Evolutionary conservation across 1,139 yeast species (phyloP).

Genomic region (Kazachstania sp.): DNA sequence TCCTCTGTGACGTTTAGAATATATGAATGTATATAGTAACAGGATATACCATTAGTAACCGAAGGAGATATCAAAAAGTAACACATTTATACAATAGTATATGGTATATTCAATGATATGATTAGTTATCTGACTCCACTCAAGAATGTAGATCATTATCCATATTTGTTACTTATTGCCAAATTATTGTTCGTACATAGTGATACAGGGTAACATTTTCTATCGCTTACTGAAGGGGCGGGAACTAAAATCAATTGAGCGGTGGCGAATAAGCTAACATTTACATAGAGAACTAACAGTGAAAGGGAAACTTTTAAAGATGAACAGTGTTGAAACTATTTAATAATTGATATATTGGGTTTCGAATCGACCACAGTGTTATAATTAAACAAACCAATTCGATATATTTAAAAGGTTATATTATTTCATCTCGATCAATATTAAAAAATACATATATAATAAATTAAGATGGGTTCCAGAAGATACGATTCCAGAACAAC

Average conservation of each 20-base stretch:
- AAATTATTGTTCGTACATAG: not conserved
- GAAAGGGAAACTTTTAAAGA: not conserved
- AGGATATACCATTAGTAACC: no score
- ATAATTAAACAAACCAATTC: no score
- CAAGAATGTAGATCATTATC: no score
- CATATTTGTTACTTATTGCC: no score
- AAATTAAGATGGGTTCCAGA: constrained; percentile 47
- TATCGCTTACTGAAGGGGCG: not conserved
- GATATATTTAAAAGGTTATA: no score
- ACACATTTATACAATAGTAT: no score
- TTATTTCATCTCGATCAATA: not conserved
- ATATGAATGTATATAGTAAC: no score
- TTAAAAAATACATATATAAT: not conserved
- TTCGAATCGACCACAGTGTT: no score
- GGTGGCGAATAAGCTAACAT: not conserved
- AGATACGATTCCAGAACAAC: constrained; percentile 97
- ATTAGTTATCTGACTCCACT: no score
- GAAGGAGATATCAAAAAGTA: not conserved
- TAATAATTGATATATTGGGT: no score
- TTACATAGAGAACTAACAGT: not conserved
- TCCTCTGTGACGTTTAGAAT: no score
- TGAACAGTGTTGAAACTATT: not conserved
- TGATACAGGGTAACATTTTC: not conserved
- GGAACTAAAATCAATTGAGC: not conserved
- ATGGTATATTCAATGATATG: no score